Conservation (phyloP, 2,329 filamentous ascomycete genomes). For the Camillea tinctor region DNA sequence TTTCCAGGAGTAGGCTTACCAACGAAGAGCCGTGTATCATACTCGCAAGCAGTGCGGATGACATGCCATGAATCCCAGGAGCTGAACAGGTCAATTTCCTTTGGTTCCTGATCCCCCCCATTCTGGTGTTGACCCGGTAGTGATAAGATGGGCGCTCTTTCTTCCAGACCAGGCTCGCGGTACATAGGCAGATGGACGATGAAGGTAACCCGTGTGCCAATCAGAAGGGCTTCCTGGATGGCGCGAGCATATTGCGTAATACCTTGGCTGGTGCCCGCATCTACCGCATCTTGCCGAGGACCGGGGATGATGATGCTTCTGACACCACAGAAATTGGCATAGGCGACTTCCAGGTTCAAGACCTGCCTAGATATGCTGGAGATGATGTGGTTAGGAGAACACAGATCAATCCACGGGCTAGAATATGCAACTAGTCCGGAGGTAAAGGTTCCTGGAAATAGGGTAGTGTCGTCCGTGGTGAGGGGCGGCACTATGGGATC, state of each 20-base stretch:
- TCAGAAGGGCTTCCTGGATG: conserved; percentile 73
- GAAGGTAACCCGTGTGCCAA: conserved; percentile 75
- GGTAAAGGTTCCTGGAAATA: conserved; percentile 67
- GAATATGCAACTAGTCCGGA: conserved; percentile 74
- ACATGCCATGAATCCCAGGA: conserved; percentile 94
- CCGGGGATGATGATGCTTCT: conserved; percentile 80
- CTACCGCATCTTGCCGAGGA: conserved; percentile 63
- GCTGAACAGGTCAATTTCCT: conserved; percentile 68
- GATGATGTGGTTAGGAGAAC: conserved; percentile 77
- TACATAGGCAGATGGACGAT: conserved; percentile 84
- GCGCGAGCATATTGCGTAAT: conserved; percentile 78
- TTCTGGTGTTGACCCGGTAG: conserved; percentile 34
- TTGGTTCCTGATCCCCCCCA: conserved; percentile 40
- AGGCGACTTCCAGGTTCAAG: conserved; percentile 85
- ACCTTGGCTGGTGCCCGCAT: conserved; percentile 48
- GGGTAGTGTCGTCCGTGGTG: conserved; percentile 73
- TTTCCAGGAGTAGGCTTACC: conserved; percentile 60
- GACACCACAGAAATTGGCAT: conserved; percentile 92
- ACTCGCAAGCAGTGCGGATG: conserved; percentile 81
- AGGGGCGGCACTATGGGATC: conserved; percentile 66
- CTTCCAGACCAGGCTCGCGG: conserved; percentile 62
- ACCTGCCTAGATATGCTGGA: conserved; percentile 86
- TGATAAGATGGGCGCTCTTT: conserved; percentile 53
- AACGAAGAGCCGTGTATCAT: conserved; percentile 75
- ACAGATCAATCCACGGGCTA: conserved; percentile 92